Evolutionary conservation across 495 filamentous ascomycete genomes (phyloP).

Genomic region (Aspergillus sclerotiicarbonarius): DNA sequence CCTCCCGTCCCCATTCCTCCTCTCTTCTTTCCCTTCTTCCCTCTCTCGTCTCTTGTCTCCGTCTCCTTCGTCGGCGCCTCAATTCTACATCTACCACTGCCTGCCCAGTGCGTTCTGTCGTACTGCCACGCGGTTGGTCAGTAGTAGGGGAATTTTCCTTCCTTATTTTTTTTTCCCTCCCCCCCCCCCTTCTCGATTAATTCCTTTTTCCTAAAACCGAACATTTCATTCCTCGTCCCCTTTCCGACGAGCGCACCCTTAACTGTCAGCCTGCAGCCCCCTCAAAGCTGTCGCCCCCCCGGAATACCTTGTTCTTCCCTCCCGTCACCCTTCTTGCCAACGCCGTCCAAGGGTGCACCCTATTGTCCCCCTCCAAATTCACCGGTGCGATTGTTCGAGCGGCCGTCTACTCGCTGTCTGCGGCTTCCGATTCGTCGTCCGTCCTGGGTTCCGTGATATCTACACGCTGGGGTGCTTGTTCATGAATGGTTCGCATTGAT

Average conservation of each 20-base stretch:
- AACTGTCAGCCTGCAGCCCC: constrained; percentile 25
- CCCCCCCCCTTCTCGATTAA: constrained; percentile 8
- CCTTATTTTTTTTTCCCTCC: constrained; percentile 15
- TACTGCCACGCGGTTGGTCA: constrained; percentile 33
- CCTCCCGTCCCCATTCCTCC: constrained; percentile 8
- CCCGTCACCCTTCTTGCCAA: constrained; percentile 11
- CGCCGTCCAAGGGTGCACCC: background rate
- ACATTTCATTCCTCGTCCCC: constrained; percentile 17
- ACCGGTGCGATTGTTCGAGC: constrained; percentile 11
- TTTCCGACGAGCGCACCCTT: constrained; percentile 23
- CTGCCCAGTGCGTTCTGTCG: constrained; percentile 21
- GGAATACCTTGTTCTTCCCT: constrained; percentile 9
- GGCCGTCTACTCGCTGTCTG: constrained; percentile 8
- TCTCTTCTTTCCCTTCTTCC: constrained; percentile 11
- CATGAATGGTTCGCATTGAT: constrained; percentile 24
- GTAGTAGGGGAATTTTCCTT: constrained; percentile 23
- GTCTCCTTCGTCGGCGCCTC: constrained; percentile 16
- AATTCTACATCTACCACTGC: constrained; percentile 15
- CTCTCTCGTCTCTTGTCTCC: constrained; percentile 17
- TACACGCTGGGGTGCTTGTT: constrained; percentile 9
- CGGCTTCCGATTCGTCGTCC: background rate
- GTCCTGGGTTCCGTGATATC: constrained; percentile 1
- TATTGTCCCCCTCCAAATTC: constrained; percentile 6
- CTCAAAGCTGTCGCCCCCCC: constrained; percentile 9
- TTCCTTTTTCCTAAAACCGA: constrained; percentile 1